These are phyloP conservation scores for Suillus placidus DNA, from an alignment of 768 basidiomycete genomes.

Conservation along the genomic window DNA sequence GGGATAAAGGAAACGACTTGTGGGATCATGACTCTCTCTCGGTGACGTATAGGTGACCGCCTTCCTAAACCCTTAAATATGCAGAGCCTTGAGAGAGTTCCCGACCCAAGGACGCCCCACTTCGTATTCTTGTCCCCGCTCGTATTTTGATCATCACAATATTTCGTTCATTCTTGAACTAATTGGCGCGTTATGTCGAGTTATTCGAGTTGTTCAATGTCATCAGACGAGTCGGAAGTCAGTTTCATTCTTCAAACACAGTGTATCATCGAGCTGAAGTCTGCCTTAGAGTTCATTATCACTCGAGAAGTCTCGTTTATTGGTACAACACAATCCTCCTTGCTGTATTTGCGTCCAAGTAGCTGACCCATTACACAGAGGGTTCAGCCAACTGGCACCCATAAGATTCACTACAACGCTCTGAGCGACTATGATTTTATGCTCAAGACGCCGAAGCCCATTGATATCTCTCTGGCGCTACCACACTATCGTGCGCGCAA, in stretches of 20 bases:
- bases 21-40: neutral
- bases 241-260: slow-evolving; percentile 8
- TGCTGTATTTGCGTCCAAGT: neutral
- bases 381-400: slow-evolving; percentile 47
- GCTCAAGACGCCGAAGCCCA: slow-evolving; percentile 50
- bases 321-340: slow-evolving; percentile 17
- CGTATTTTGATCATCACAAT: neutral
- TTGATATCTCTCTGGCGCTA: slow-evolving; percentile 69
- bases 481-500: slow-evolving; percentile 79
- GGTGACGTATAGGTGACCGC: slow-evolving; percentile 15
- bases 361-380: slow-evolving; percentile 21
- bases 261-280: slow-evolving; percentile 12
- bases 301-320: slow-evolving; percentile 18
- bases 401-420: slow-evolving; percentile 66
- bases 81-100: slow-evolving; percentile 5
- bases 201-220: slow-evolving; percentile 23
- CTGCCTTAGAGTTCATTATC: slow-evolving; percentile 27
- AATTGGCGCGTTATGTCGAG: slow-evolving; percentile 23
- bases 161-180: slow-evolving; percentile 6
- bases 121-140: slow-evolving; percentile 3
- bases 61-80: slow-evolving; percentile 15
- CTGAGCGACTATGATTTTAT: slow-evolving; percentile 71
- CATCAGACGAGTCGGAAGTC: slow-evolving; percentile 26
- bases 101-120: slow-evolving; percentile 13
- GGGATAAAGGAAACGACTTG: slow-evolving; percentile 26